Conservation (phyloP, 2,329 filamentous ascomycete species). For the Drechslerella dactyloides region DNA sequence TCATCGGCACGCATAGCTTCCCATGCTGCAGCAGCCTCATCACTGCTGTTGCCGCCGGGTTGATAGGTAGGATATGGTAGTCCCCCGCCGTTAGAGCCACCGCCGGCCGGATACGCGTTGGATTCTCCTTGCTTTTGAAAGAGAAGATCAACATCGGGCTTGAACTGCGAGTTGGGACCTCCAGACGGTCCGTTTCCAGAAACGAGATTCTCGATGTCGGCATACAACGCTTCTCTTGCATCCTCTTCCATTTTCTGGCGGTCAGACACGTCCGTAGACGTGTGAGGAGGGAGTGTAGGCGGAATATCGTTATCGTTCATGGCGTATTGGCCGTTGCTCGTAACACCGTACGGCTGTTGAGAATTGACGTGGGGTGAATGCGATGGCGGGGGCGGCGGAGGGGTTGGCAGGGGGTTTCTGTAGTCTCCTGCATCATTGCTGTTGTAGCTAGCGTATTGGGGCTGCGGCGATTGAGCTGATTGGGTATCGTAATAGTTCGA, state of each 20-base stretch:
- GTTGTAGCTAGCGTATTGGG: slow-evolving; percentile 35
- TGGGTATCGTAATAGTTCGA: slow-evolving; percentile 36
- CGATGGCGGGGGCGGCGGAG: slow-evolving; percentile 56
- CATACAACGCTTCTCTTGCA: slow-evolving; percentile 42
- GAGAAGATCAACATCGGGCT: slow-evolving; percentile 43
- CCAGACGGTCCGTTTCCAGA: slow-evolving; percentile 10
- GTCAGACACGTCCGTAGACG: slow-evolving; percentile 15
- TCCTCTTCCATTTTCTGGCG: slow-evolving; percentile 40
- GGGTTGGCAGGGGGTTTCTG: slow-evolving; percentile 53
- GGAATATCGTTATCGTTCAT: slow-evolving; percentile 22
- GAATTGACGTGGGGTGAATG: slow-evolving; percentile 52
- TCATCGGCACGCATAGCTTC: slow-evolving; percentile 47
- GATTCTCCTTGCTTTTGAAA: slow-evolving; percentile 31
- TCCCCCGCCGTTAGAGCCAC: slow-evolving; percentile 12
- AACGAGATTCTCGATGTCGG: slow-evolving; percentile 45
- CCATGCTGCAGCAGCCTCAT: slow-evolving; percentile 48
- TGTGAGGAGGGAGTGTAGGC: slow-evolving; percentile 33
- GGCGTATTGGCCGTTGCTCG: slow-evolving; percentile 17
- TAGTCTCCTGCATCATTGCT: slow-evolving; percentile 36
- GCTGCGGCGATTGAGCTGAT: slow-evolving; percentile 13
- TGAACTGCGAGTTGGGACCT: slow-evolving; percentile 19
- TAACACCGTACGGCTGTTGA: slow-evolving; percentile 6
- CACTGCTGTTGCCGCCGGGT: slow-evolving; percentile 40
- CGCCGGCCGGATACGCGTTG: not conserved
- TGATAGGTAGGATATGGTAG: slow-evolving; percentile 37